Evolutionary conservation across 2,329 filamentous ascomycete genomes (phyloP), one percentile per base, ranked within the genome.

Genomic region (Biscogniauxia sp.): DNA sequence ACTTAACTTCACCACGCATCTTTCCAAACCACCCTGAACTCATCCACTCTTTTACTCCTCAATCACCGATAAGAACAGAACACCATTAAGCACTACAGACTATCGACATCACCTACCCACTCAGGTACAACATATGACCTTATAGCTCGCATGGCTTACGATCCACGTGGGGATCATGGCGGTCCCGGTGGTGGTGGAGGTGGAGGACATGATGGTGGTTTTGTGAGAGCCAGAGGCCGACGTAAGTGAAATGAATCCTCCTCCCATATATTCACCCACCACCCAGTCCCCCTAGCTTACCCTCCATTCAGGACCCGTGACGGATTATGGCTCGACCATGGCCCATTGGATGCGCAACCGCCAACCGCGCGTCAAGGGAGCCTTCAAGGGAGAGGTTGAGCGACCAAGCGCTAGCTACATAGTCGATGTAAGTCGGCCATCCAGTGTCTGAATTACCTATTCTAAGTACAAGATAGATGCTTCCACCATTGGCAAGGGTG

Each of bases 271-370:
- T 59, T 55, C 49, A 41, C 53, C 28, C n/a, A n/a, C 11, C 28
- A 49, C 51, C 17, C 25, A 55, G 28, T 55, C 61, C 49, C 49
- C 28, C 59, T 70, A 58, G 69, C 52, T 49, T 20, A 49, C 53
- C 51, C 32, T 54, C 17, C 26, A 51, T 28, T 3, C 64, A 96
- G 92, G 93, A 65, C 90, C 93, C 52, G 92, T 96, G 15, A 97
- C 93, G 52, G 93, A 97, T 76, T 97, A 97, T 83, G 90, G 92
- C 70, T 89, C 93, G 23, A 95, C 92, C 9, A 85, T 96, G 74
- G 88, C 91, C 56, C 91, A 96, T 76, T 99, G 92, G 91, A 92
- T 96, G 84, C 89, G 90, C 71, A 87, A 92, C 72, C 87, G 94
- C 59, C 84, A 87, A 69, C 89, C 90, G 26, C 88, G 88, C 67